A percentile compares a stretch with the other conserved stretches of the same genome.
These are phyloP conservation scores for Ciborinia camelliae DNA, from an alignment of 2,329 filamentous ascomycete genomes.

Conservation along the genomic window DNA sequence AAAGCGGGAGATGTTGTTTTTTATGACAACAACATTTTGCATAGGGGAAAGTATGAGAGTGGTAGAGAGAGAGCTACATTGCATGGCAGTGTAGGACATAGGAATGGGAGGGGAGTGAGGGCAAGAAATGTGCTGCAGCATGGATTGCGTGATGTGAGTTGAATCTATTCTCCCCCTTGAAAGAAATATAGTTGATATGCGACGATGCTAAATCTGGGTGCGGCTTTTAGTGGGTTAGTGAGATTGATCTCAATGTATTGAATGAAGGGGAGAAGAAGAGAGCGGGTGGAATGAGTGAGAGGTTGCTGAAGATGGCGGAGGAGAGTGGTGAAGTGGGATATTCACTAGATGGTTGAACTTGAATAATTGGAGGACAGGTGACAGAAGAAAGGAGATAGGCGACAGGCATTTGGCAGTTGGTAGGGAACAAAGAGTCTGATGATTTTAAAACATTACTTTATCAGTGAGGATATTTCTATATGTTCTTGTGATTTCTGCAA, in stretches of 20 bases:
- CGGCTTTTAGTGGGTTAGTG: slow-evolving; percentile 51
- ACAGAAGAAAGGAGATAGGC: not conserved
- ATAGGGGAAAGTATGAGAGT: slow-evolving; percentile 63
- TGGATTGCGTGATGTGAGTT: slow-evolving; percentile 52
- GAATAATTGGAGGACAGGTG: not conserved
- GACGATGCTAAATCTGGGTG: not conserved
- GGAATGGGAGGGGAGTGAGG: slow-evolving; percentile 50
- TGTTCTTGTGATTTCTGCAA: not conserved
- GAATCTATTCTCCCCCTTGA: not conserved
- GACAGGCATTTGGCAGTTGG: no score
- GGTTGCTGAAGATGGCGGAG: slow-evolving; percentile 59
- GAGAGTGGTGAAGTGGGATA: slow-evolving; percentile 61
- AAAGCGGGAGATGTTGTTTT: slow-evolving; percentile 77
- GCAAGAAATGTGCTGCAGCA: slow-evolving; percentile 75
- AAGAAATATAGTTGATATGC: not conserved
- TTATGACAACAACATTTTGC: slow-evolving; percentile 87
- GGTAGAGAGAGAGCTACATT: slow-evolving; percentile 63
- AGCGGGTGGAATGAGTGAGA: slow-evolving; percentile 62
- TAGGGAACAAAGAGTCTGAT: not conserved
- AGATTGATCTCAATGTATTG: slow-evolving; percentile 53
- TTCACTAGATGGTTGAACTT: slow-evolving; percentile 51
- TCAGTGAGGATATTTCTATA: not conserved
- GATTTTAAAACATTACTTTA: no score
- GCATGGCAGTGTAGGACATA: slow-evolving; percentile 68
- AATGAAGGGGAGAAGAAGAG: slow-evolving; percentile 41